These are phyloP conservation scores for Lentinula raphanica DNA, from an alignment of 768 basidiomycete genomes.

Conservation along the genomic window DNA sequence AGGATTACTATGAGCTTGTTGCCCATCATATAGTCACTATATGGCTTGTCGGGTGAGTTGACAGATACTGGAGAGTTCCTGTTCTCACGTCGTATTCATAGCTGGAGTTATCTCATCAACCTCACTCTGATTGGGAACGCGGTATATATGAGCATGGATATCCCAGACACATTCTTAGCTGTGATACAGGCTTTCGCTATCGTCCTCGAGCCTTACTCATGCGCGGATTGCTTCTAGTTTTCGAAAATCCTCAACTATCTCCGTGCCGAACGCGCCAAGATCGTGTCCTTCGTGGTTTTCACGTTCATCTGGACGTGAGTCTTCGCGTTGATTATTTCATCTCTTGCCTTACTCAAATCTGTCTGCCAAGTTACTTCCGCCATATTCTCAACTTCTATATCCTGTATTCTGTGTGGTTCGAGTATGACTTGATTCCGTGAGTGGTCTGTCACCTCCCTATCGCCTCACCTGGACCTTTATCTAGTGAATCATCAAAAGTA, in stretches of 20 bases:
- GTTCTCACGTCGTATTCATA: conserved; percentile 21
- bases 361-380: conserved; percentile 72
- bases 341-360: neutral
- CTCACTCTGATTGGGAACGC: conserved; percentile 86
- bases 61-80: neutral
- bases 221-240: conserved; percentile 36
- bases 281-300: conserved; percentile 59
- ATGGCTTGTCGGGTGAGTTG: conserved; percentile 81
- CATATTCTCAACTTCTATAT: conserved; percentile 87
- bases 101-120: conserved; percentile 82
- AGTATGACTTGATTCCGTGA: conserved; percentile 73
- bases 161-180: conserved; percentile 85
- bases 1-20: conserved; percentile 84
- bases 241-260: conserved; percentile 90
- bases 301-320: conserved; percentile 78
- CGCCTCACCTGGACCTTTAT: neutral
- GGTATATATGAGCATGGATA: conserved; percentile 95
- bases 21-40: conserved; percentile 90
- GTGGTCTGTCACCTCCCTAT: conserved; percentile 21
- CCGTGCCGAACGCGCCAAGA: conserved; percentile 56
- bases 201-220: neutral
- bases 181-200: conserved; percentile 38
- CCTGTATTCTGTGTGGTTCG: conserved; percentile 80
- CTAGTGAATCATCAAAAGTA: conserved; percentile 11
- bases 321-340: neutral